Evolutionary conservation across 2,329 filamentous ascomycete genomes (phyloP).

Genomic region (Phaeosphaeriaceae sp.): DNA sequence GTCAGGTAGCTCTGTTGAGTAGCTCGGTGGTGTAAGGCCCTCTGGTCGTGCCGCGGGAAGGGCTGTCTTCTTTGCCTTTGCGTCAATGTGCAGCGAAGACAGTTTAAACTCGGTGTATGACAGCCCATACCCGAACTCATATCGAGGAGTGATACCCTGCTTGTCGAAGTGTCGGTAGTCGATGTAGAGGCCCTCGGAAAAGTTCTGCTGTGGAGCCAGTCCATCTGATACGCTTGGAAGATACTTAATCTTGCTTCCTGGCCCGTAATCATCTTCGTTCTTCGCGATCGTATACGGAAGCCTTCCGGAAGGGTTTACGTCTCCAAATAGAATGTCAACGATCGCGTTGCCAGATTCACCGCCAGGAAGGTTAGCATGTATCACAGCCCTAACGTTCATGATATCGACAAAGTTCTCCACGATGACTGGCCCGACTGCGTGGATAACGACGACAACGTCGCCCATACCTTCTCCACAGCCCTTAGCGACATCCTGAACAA

Average conservation of each 20-base stretch:
- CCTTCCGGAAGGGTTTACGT: slow-evolving; percentile 79
- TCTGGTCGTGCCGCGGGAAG: slow-evolving; percentile 44
- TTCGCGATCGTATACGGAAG: slow-evolving; percentile 88
- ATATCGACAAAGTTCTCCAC: slow-evolving; percentile 82
- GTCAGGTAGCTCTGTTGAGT: slow-evolving; percentile 63
- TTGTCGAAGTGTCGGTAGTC: slow-evolving; percentile 93
- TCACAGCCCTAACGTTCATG: slow-evolving; percentile 76
- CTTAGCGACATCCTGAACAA: slow-evolving; percentile 75
- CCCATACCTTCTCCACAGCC: slow-evolving; percentile 68
- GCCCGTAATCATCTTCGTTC: slow-evolving; percentile 76
- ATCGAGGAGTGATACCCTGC: slow-evolving; percentile 74
- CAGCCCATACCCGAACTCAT: slow-evolving; percentile 85
- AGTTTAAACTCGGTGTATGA: slow-evolving; percentile 79
- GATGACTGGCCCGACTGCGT: slow-evolving; percentile 83
- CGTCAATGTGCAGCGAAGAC: slow-evolving; percentile 57
- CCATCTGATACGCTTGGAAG: slow-evolving; percentile 63
- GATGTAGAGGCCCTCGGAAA: slow-evolving; percentile 81
- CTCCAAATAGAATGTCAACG: slow-evolving; percentile 79
- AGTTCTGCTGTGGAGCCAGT: slow-evolving; percentile 80
- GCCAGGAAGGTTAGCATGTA: slow-evolving; percentile 85
- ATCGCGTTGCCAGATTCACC: slow-evolving; percentile 87
- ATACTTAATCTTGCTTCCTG: slow-evolving; percentile 72
- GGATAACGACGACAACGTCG: slow-evolving; percentile 81
- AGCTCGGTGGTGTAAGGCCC: slow-evolving; percentile 49
- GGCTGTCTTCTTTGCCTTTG: slow-evolving; percentile 54